phyloP scores from a whole-genome alignment of 306 rosid genomes.

The Begonia masoniana region DNA sequence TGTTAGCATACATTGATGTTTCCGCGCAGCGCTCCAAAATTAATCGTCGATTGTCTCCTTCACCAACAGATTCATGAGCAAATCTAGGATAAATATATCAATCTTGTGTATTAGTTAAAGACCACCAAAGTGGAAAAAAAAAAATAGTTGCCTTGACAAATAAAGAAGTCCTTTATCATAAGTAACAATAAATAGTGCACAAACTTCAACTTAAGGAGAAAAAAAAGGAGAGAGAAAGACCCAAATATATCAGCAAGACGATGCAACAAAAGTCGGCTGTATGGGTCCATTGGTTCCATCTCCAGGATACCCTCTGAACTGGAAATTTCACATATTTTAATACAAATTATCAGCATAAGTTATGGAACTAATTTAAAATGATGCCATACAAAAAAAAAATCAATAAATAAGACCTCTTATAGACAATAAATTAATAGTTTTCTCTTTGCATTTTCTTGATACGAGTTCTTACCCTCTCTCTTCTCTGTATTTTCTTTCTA shows the following conservation, averaged over 20 bases:
- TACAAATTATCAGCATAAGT: slow-evolving; percentile 1
- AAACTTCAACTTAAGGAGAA: slow-evolving; percentile 2
- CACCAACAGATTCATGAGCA: slow-evolving; percentile 90
- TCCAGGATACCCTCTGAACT: slow-evolving; percentile 74
- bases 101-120: not conserved
- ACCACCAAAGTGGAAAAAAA: not conserved
- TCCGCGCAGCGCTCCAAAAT: slow-evolving; percentile 78
- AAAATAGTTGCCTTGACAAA: not conserved
- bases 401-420: too few species aligned
- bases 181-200: not conserved
- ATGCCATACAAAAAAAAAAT: not conserved
- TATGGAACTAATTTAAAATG: not conserved
- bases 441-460: not conserved
- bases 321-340: slow-evolving; percentile 12
- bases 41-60: slow-evolving; percentile 90
- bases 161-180: not conserved
- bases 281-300: slow-evolving; percentile 89
- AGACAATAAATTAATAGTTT: too few species aligned
- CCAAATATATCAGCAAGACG: slow-evolving; percentile 99
- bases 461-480: not conserved
- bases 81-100: slow-evolving; percentile 40
- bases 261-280: slow-evolving; percentile 91
- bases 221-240: slow-evolving; percentile 25
- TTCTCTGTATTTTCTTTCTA: too few species aligned
- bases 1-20: slow-evolving; percentile 61